These are phyloP conservation scores for Gentiana macrophylla DNA, from an alignment of 257 asterid genomes.

Conservation along the genomic window DNA sequence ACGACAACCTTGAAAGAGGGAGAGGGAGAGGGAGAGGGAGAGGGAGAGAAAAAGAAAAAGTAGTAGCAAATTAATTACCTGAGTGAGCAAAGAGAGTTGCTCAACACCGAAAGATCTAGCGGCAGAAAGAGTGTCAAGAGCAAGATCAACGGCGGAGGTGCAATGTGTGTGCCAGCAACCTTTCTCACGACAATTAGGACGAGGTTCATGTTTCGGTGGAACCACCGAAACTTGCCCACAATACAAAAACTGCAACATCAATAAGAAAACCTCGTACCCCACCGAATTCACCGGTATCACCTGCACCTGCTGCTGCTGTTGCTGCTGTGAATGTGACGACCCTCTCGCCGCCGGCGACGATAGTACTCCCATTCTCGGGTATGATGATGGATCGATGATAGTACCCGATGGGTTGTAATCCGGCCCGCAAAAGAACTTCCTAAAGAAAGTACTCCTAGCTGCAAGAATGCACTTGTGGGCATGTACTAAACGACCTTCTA, in stretches of 20 bases:
- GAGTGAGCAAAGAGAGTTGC: constrained; percentile 85
- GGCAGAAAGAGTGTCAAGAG: constrained; percentile 84
- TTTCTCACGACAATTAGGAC: constrained; percentile 82
- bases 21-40: too few species aligned
- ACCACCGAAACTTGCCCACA: constrained; percentile 90
- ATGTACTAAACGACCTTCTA: constrained; percentile 87
- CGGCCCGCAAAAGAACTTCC: constrained; percentile 85
- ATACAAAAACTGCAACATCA: constrained; percentile 83
- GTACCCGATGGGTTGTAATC: constrained; percentile 26
- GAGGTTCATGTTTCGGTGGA: constrained; percentile 86
- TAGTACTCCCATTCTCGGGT: constrained; percentile 1
- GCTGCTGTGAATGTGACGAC: neutral
- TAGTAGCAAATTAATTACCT: constrained; percentile 26
- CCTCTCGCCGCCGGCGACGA: constrained; percentile 45
- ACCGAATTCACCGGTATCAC: constrained; percentile 85
- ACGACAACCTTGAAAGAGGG: too few species aligned
- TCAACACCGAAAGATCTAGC: constrained; percentile 94
- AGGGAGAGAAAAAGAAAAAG: neutral
- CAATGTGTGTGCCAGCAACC: constrained; percentile 97
- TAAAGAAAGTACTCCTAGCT: constrained; percentile 73
- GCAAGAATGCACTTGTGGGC: constrained; percentile 92
- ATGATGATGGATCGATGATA: constrained; percentile 26
- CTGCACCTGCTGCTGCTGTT: constrained; percentile 3
- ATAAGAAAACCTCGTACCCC: constrained; percentile 74
- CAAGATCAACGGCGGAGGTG: constrained; percentile 97